A percentile compares a stretch with the other conserved stretches of the same genome.
Evolutionary conservation across 768 basidiomycete species (phyloP).

Genomic region (Amanita fuliginea): DNA sequence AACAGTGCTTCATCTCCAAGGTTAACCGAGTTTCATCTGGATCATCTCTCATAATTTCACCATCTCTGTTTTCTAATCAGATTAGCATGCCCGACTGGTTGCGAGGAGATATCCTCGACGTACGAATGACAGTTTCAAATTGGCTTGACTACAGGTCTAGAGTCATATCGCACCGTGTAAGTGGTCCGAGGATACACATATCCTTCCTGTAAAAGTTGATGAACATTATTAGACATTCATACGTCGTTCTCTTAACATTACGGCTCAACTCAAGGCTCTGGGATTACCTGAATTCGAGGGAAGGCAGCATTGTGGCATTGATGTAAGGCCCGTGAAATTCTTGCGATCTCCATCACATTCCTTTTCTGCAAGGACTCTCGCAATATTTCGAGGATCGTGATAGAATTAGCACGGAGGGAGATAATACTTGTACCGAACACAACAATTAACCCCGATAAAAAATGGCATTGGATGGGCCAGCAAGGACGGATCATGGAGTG

Average conservation of each 20-base stretch:
- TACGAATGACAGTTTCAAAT: constrained; percentile 46
- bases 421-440: constrained; percentile 66
- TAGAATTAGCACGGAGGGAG: constrained; percentile 64
- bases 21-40: constrained; percentile 23
- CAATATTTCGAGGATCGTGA: constrained; percentile 76
- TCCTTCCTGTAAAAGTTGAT: too few relatives aligned
- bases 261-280: constrained; percentile 66
- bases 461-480: constrained; percentile 86
- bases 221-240: not conserved
- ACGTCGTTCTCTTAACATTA: constrained; percentile 47
- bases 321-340: constrained; percentile 43
- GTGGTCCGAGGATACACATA: too few relatives aligned
- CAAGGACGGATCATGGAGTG: constrained; percentile 44
- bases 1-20: constrained; percentile 83
- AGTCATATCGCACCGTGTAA: constrained; percentile 7
- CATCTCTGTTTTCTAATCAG: constrained; percentile 19
- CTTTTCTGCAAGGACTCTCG: constrained; percentile 48
- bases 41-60: not conserved
- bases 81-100: constrained; percentile 66
- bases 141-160: constrained; percentile 25
- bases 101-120: constrained; percentile 63
- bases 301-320: constrained; percentile 80
- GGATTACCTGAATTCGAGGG: constrained; percentile 70
- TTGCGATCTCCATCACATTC: constrained; percentile 1
- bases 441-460: constrained; percentile 46